Percentiles rank a stretch among this genome's conserved stretches.
phyloP scores from a whole-genome alignment of 1,139 yeast species.

The Starmera stellimalicola region DNA sequence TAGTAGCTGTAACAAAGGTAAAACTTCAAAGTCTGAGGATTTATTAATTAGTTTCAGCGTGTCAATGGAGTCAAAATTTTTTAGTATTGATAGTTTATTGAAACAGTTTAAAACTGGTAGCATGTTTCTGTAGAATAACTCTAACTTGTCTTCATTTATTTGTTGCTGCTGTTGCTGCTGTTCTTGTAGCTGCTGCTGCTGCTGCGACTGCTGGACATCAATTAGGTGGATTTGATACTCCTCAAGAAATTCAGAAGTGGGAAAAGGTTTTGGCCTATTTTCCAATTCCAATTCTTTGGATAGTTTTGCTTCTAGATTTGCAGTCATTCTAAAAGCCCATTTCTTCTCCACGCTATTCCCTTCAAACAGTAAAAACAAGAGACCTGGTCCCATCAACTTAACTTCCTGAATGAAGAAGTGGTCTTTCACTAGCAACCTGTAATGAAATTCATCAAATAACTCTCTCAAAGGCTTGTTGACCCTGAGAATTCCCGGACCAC shows the following conservation, averaged over 20 bases:
- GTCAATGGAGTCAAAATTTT: conserved; percentile 34
- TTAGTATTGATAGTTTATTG: conserved; percentile 30
- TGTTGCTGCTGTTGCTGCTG: no score
- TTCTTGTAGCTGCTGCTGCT: conserved; percentile 44
- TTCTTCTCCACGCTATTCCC: conserved; percentile 35
- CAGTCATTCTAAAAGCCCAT: conserved; percentile 36
- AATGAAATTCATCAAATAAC: conserved; percentile 25
- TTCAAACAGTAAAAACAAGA: conserved; percentile 42
- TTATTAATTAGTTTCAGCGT: conserved; percentile 33
- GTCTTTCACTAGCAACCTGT: conserved; percentile 18
- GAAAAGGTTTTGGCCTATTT: conserved; percentile 6
- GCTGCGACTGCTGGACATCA: conserved; percentile 42
- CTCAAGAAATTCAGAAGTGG: conserved; percentile 32
- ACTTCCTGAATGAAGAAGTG: conserved; percentile 17
- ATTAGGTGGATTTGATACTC: conserved; percentile 46
- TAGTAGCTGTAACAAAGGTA: conserved; percentile 37
- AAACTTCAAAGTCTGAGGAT: conserved; percentile 29
- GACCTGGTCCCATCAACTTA: conserved; percentile 33
- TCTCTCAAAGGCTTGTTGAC: conserved; percentile 24
- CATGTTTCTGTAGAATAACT: conserved; percentile 45
- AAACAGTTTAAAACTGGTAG: conserved; percentile 31
- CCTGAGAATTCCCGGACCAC: conserved; percentile 42
- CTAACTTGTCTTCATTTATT: conserved; percentile 32
- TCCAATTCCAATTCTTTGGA: conserved; percentile 6
- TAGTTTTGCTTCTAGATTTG: conserved; percentile 11